Percentiles rank a stretch among this genome's conserved stretches.
phyloP scores from a whole-genome alignment of 495 filamentous ascomycete species.

The Xylaria cubensis region DNA sequence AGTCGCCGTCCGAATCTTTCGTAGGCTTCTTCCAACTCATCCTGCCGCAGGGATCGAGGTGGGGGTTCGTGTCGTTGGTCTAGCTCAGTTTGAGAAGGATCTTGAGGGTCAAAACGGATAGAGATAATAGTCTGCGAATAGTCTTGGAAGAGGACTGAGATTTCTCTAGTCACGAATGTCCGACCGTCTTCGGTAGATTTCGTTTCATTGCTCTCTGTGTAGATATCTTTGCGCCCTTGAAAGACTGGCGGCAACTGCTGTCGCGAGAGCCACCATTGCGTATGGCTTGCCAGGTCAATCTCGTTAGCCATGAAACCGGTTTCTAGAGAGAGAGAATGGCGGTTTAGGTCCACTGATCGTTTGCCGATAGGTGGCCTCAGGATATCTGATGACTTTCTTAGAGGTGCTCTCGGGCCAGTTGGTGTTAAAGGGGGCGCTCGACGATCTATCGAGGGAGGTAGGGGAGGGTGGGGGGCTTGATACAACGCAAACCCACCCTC shows the following conservation, averaged over 20 bases:
- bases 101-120: constrained; percentile 76
- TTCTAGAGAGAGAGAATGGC: constrained; percentile 69
- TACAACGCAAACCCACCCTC: constrained; percentile 54
- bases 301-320: constrained; percentile 85
- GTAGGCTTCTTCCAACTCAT: constrained; percentile 88
- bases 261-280: constrained; percentile 84
- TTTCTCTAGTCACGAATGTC: constrained; percentile 67
- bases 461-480: constrained; percentile 58
- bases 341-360: constrained; percentile 71
- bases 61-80: constrained; percentile 90
- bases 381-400: constrained; percentile 74
- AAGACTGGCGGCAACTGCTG: constrained; percentile 79
- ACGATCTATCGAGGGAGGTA: constrained; percentile 42
- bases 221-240: constrained; percentile 81
- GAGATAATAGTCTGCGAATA: constrained; percentile 94
- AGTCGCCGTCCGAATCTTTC: constrained; percentile 77
- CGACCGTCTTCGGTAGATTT: constrained; percentile 58
- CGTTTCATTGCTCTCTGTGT: constrained; percentile 83
- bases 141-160: constrained; percentile 89
- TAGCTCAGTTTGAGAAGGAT: constrained; percentile 71
- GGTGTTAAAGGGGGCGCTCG: constrained; percentile 56
- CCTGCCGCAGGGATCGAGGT: constrained; percentile 84
- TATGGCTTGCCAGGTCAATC: constrained; percentile 74
- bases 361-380: constrained; percentile 60
- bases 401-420: constrained; percentile 52